Evolutionary conservation across 2,329 filamentous ascomycete genomes (phyloP).

Genomic region (Neophaeococcomyces mojaviensis): DNA sequence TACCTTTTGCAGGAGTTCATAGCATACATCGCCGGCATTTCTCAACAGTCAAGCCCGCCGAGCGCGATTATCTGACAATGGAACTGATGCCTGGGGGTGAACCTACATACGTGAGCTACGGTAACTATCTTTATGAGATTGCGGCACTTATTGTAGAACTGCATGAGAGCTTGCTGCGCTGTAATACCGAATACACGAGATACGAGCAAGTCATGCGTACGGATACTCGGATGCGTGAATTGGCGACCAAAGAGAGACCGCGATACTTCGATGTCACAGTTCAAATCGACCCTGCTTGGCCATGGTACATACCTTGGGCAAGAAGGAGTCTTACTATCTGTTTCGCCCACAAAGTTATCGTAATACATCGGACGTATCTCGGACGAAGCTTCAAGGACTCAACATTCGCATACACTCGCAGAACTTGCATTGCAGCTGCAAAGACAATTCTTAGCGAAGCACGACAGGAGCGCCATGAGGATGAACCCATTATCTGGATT

Average conservation of each 20-base stretch:
- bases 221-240: conserved; percentile 31
- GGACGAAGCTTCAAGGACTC: conserved; percentile 35
- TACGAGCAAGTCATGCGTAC: conserved; percentile 36
- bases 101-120: conserved; percentile 31
- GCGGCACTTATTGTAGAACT: conserved; percentile 32
- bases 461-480: conserved; percentile 26
- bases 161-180: conserved; percentile 30
- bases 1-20: conserved; percentile 34
- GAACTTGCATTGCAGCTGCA: conserved; percentile 35
- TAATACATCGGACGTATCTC: conserved; percentile 31
- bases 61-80: conserved; percentile 31
- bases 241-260: conserved; percentile 30
- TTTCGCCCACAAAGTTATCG: conserved; percentile 21
- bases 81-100: conserved; percentile 12
- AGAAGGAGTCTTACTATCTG: conserved; percentile 33
- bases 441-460: conserved; percentile 35
- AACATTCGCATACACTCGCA: conserved; percentile 35
- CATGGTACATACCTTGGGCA: conserved; percentile 34
- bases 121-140: conserved; percentile 32
- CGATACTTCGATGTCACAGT: conserved; percentile 30
- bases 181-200: conserved; percentile 30
- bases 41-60: conserved; percentile 28
- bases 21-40: conserved; percentile 31
- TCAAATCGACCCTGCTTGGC: conserved; percentile 31
- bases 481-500: conserved; percentile 37